Evolutionary conservation across 1,139 yeast genomes (phyloP), one percentile per base, ranked within the genome.

Genomic region (Debaryomycetaceae sp.): DNA sequence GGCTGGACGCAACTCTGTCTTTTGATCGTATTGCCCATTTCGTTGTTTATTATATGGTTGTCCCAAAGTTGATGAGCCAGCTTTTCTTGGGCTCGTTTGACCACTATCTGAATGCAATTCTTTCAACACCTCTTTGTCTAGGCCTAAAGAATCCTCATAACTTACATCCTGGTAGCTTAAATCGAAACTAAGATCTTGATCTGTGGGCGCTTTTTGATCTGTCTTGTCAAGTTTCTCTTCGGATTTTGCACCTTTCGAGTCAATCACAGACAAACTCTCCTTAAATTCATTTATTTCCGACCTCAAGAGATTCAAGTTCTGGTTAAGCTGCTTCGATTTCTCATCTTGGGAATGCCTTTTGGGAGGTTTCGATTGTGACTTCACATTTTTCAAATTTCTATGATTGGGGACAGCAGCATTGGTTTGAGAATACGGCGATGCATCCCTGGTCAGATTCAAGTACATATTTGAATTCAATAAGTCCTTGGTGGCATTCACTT

Each of bases 251-350:
- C 26, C 26, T 3, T 3, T 22, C 0, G 34, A 24, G 15, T 67
- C 73, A 13, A 50, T 48, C 37, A 56, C 60, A 34, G 60, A 61
- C 47, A 71, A 58, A 42, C 73, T 69, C 41, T 72, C 77, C 41
- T 71, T 72, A 45, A 72, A 73, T 41, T 72, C 76, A 46, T 71
- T 71, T 42, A 73, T 70, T 49, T 73, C 78, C 18, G 63, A 58
- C 40, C 77, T 53, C 40, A 73, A 60, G 40, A 70, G 49, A 44
- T 71, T 73, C 43, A 73, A 61, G 44, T 71, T 70, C 40, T 70
- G 73, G 43, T 70, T 70, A 51, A 72, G 56, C 39, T 68, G 68
- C n/a, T 50, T 52, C 0, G 67, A 52, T 41, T 66, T 65, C 34
- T 54, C 53, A 40, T 51, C 46, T 36, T 44, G 37, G 32, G 50